phyloP scores from a whole-genome alignment of 768 basidiomycete species.

The Tylopilus sp. region DNA sequence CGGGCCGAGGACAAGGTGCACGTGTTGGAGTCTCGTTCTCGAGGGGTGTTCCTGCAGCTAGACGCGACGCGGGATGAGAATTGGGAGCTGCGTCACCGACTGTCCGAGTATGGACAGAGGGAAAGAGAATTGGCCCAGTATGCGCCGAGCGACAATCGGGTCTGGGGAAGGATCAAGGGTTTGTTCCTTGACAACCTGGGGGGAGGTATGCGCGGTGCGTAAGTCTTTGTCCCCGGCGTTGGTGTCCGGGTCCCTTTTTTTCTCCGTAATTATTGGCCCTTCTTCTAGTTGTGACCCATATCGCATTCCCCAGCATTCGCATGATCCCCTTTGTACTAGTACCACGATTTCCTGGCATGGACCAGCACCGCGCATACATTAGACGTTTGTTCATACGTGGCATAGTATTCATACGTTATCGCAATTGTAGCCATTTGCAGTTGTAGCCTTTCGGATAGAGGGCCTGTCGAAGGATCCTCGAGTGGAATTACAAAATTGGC shows the following conservation, averaged over 20 bases:
- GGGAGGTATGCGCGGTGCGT: slow-evolving; percentile 19
- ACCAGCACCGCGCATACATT: slow-evolving; percentile 23
- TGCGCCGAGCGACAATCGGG: slow-evolving; percentile 15
- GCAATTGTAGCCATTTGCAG: slow-evolving; percentile 20
- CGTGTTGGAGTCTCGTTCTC: slow-evolving; percentile 23
- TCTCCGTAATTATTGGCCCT: neutral
- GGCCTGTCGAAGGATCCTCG: slow-evolving; percentile 4
- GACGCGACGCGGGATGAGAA: slow-evolving; percentile 20
- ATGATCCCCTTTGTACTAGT: slow-evolving; percentile 23
- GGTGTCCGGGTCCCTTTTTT: neutral
- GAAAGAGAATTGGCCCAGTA: slow-evolving; percentile 16
- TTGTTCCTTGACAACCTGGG: slow-evolving; percentile 28
- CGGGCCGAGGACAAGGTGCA: slow-evolving; percentile 15
- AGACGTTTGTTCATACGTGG: slow-evolving; percentile 13
- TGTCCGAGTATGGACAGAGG: slow-evolving; percentile 22
- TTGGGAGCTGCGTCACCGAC: slow-evolving; percentile 21
- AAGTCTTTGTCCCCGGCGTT: slow-evolving; percentile 8
- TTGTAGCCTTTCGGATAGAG: slow-evolving; percentile 13
- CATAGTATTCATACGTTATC: slow-evolving; percentile 18
- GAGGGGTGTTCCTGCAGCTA: slow-evolving; percentile 14
- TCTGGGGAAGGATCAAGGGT: slow-evolving; percentile 30
- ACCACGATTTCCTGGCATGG: slow-evolving; percentile 21
- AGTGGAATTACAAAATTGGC: slow-evolving; percentile 2
- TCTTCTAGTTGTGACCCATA: slow-evolving; percentile 15
- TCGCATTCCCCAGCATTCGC: slow-evolving; percentile 24